These are phyloP conservation scores for Penicillium sp. DNA, from an alignment of 2,329 filamentous ascomycete species.

Conservation along the genomic window DNA sequence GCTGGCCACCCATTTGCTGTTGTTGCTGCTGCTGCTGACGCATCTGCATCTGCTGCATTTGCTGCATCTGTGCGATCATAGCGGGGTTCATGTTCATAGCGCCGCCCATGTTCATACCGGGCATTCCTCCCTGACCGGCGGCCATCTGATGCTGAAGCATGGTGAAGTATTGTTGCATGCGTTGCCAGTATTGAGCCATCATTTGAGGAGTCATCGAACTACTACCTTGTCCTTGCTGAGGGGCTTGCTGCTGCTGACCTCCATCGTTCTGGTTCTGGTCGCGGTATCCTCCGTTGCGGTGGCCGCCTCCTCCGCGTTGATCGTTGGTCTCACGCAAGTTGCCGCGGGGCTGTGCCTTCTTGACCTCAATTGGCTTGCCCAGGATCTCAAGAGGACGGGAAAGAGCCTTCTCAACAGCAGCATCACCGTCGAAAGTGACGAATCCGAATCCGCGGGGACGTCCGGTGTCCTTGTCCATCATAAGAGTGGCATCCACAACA, in stretches of 20 bases:
- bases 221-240: constrained; percentile 45
- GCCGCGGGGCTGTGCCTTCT: constrained; percentile 92
- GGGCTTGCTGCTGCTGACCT: constrained; percentile 50
- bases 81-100: constrained; percentile 74
- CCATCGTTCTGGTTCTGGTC: constrained; percentile 41
- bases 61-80: constrained; percentile 72
- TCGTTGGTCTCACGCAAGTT: constrained; percentile 86
- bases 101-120: constrained; percentile 57
- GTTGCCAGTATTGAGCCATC: constrained; percentile 98
- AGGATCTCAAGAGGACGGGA: constrained; percentile 84
- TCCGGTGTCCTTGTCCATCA: constrained; percentile 99
- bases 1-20: constrained; percentile 61
- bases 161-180: constrained; percentile 95
- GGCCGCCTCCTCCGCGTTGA: constrained; percentile 45
- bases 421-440: constrained; percentile 95
- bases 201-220: constrained; percentile 86
- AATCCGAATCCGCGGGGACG: constrained; percentile 94
- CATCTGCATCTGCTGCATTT: constrained; percentile 57
- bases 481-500: constrained; percentile 93
- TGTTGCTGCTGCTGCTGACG: constrained; percentile 14
- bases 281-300: constrained; percentile 39
- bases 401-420: constrained; percentile 88
- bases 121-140: constrained; percentile 45
- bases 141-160: constrained; percentile 94
- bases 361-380: constrained; percentile 95